These are phyloP conservation scores for Boletus sp. DNA, from an alignment of 768 basidiomycete genomes.

Conservation along the genomic window DNA sequence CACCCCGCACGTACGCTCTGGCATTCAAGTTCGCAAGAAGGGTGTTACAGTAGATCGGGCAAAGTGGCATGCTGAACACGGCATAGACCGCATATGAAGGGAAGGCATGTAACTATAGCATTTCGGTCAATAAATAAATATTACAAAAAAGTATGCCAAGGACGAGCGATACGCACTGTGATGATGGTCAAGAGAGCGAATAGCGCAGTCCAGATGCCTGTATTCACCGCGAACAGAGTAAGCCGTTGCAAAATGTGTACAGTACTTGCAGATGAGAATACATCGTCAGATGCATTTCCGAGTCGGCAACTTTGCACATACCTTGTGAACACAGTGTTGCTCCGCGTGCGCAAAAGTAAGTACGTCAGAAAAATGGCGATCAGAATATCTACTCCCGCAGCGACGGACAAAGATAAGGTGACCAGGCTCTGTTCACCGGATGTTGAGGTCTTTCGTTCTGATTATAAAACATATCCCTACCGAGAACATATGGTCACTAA, in stretches of 20 bases:
- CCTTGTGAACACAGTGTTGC: neutral
- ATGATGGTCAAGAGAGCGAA: slow-evolving; percentile 40
- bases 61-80: neutral
- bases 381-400: slow-evolving; percentile 3
- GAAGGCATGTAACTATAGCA: neutral
- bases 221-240: slow-evolving; percentile 1
- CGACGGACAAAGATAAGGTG: neutral
- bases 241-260: slow-evolving; percentile 6
- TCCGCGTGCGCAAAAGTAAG: neutral
- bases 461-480: neutral
- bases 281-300: neutral
- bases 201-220: slow-evolving; percentile 49
- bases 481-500: neutral
- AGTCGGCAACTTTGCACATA: neutral
- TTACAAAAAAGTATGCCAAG: neutral
- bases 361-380: slow-evolving; percentile 1
- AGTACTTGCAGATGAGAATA: neutral
- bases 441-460: neutral
- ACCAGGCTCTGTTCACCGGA: neutral
- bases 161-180: slow-evolving; percentile 42
- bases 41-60: slow-evolving; percentile 10
- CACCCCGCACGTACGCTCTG: slow-evolving; percentile 4
- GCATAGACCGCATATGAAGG: neutral
- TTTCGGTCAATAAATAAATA: neutral
- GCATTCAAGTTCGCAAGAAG: slow-evolving; percentile 10